phyloP scores from a whole-genome alignment of 495 filamentous ascomycete genomes.

The Penicillium samsonianum region DNA sequence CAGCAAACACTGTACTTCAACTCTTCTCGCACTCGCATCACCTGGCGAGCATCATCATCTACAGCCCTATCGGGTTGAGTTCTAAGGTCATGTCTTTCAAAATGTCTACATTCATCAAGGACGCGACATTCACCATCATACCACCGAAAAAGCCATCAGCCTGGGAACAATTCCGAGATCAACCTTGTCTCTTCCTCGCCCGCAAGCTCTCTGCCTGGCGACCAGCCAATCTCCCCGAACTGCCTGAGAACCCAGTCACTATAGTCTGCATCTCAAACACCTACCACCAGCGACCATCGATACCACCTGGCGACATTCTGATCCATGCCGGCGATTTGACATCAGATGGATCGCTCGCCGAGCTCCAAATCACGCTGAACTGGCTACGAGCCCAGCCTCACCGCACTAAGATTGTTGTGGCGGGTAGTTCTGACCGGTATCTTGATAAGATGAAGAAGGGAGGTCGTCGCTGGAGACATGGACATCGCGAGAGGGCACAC shows the following conservation, averaged over 20 bases:
- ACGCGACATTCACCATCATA: neutral
- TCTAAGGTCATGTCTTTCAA: neutral
- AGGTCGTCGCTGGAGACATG: neutral
- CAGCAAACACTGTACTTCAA: neutral
- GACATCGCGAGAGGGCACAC: neutral
- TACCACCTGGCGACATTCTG: neutral
- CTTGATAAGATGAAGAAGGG: neutral
- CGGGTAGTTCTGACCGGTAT: neutral
- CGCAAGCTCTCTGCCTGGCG: neutral
- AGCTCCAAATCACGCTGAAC: neutral
- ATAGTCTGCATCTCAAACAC: neutral
- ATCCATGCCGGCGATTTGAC: constrained; percentile 1
- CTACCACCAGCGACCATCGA: neutral
- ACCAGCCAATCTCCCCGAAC: neutral
- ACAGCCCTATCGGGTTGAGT: neutral
- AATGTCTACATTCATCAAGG: neutral
- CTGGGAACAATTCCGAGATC: neutral
- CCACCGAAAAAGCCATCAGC: neutral
- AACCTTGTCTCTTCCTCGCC: constrained; percentile 3
- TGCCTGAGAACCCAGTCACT: neutral
- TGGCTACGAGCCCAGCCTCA: constrained; percentile 2
- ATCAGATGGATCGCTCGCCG: neutral
- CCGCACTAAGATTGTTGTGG: neutral
- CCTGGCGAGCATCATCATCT: neutral
- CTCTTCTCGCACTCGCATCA: neutral